A percentile compares a stretch with the other conserved stretches of the same genome.
phyloP scores from a whole-genome alignment of 1,284 basidiomycete species.

The Microbotryum lychnidis-dioicae region DNA sequence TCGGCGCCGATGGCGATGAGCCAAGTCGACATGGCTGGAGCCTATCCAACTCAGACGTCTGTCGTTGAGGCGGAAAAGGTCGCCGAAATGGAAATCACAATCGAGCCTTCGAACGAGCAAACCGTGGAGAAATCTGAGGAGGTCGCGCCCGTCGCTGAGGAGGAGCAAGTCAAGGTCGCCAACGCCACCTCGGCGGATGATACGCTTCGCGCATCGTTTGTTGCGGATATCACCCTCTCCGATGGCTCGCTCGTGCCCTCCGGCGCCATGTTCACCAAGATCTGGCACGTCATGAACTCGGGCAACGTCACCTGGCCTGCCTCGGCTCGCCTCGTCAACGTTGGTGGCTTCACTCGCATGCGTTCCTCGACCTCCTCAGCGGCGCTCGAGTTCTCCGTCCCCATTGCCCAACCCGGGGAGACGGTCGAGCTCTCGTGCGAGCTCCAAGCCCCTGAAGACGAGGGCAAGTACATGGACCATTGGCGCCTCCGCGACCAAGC shows the following conservation, averaged over 20 bases:
- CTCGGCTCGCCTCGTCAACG: conserved; percentile 27
- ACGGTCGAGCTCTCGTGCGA: conserved; percentile 25
- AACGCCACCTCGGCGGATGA: too few relatives aligned
- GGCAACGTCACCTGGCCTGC: conserved; percentile 27
- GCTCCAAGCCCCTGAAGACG: conserved; percentile 30
- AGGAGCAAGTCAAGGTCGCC: not conserved
- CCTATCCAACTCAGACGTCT: not conserved
- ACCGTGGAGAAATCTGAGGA: too few relatives aligned
- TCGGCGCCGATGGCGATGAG: too few relatives aligned
- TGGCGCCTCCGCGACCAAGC: conserved; percentile 20
- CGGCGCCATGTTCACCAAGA: conserved; percentile 29
- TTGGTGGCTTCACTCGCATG: conserved; percentile 28
- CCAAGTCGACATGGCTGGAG: too few relatives aligned
- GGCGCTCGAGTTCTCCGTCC: not conserved
- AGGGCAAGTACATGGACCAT: conserved; percentile 28
- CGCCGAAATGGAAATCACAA: not conserved
- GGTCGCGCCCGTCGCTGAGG: not conserved
- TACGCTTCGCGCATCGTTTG: too few relatives aligned
- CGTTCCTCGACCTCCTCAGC: not conserved
- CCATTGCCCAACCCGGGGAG: conserved; percentile 13
- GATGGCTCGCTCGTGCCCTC: conserved; percentile 32
- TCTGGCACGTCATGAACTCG: conserved; percentile 31
- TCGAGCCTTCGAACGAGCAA: not conserved
- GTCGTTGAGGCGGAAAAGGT: not conserved
- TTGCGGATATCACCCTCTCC: conserved; percentile 22